A percentile compares a stretch with the other conserved stretches of the same genome.
Conservation (phyloP, 148 eudicot species). For the Polygonum aviculare region DNA sequence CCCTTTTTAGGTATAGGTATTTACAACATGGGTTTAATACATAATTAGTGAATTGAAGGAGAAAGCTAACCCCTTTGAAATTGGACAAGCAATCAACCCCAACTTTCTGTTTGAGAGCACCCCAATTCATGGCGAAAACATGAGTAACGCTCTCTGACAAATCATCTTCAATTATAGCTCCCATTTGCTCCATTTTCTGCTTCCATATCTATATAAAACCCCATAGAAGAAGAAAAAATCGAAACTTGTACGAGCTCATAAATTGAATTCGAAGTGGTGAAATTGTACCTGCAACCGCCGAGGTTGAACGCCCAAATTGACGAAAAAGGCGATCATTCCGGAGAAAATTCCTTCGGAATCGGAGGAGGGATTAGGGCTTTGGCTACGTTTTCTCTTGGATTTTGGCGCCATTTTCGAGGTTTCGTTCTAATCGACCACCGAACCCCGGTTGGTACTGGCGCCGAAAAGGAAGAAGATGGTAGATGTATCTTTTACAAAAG, state of each 20-base stretch:
- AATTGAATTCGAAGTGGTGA: constrained; percentile 8
- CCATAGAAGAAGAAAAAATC: not conserved
- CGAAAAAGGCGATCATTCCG: constrained; percentile 56
- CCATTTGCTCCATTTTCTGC: constrained; percentile 79
- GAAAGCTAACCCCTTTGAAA: constrained; percentile 48
- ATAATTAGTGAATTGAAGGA: not conserved
- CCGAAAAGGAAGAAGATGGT: not conserved
- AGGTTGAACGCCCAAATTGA: constrained; percentile 48
- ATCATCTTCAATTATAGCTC: constrained; percentile 53
- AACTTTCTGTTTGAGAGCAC: constrained; percentile 37
- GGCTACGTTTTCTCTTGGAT: constrained; percentile 23
- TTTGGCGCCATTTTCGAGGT: constrained; percentile 31
- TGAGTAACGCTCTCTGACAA: constrained; percentile 61
- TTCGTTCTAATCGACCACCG: not conserved
- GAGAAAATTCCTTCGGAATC: constrained; percentile 64
- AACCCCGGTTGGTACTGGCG: not conserved
- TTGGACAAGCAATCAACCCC: constrained; percentile 31
- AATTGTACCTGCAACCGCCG: constrained; percentile 67
- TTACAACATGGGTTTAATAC: not conserved
- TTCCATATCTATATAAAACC: constrained; percentile 59
- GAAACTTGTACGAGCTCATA: not conserved
- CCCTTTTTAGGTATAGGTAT: not conserved
- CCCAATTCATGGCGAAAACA: constrained; percentile 50
- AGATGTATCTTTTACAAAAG: too few species aligned
- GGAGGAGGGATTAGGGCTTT: constrained; percentile 19